These are phyloP conservation scores for Pseudoscleropodium purum DNA, from an alignment of 225 moss, liverwort and hornwort genomes.

Conservation along the genomic window DNA sequence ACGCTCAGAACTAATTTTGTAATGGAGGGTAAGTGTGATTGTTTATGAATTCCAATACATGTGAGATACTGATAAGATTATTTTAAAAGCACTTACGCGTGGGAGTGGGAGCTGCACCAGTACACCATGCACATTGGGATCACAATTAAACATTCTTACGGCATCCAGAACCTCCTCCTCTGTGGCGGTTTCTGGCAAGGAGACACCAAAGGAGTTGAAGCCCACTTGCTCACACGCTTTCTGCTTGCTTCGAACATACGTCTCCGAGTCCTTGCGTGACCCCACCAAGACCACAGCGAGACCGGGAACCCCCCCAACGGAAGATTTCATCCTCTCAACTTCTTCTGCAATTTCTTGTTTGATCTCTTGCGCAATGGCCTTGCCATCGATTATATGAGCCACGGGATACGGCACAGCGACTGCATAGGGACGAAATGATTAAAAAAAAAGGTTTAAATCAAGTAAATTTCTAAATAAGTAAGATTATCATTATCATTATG, in stretches of 20 bases:
- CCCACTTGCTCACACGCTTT: conserved; percentile 84
- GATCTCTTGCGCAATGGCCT: conserved; percentile 69
- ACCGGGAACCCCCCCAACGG: conserved; percentile 57
- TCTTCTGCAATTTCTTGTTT: conserved; percentile 48
- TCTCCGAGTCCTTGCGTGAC: conserved; percentile 76
- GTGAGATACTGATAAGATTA: not conserved
- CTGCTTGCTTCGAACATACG: conserved; percentile 81
- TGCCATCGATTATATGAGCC: conserved; percentile 48
- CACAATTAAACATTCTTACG: conserved; percentile 55
- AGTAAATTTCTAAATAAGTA: not conserved
- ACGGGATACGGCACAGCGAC: conserved; percentile 16
- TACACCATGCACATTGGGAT: conserved; percentile 69
- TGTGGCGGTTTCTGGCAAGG: conserved; percentile 47
- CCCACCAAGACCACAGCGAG: conserved; percentile 89
- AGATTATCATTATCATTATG: not conserved
- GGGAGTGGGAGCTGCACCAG: conserved; percentile 60
- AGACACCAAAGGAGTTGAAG: conserved; percentile 47
- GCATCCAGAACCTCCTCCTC: conserved; percentile 64
- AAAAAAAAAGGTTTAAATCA: not conserved
- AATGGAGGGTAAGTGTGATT: not conserved
- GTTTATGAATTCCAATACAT: not conserved
- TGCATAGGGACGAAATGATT: not conserved
- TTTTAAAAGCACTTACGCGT: conserved; percentile 10
- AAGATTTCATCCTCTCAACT: conserved; percentile 36
- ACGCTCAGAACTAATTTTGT: not conserved